These are phyloP conservation scores for Ceratocystis ficicola DNA, from an alignment of 2,329 filamentous ascomycete genomes.

Conservation along the genomic window DNA sequence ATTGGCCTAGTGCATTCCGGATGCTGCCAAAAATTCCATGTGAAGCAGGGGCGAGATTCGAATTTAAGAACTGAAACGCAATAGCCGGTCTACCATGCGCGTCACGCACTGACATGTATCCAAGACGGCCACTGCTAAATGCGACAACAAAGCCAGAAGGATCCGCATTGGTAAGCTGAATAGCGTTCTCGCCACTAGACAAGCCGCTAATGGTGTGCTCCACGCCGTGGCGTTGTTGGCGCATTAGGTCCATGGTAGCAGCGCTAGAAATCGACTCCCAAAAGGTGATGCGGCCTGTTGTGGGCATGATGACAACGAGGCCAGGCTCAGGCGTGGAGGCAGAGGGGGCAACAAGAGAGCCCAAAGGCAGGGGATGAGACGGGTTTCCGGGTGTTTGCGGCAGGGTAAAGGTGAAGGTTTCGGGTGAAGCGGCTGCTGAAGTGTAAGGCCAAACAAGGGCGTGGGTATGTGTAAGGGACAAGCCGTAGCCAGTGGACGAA, in stretches of 20 bases:
- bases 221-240: constrained; percentile 67
- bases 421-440: constrained; percentile 52
- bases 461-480: constrained; percentile 67
- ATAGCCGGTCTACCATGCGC: constrained; percentile 74
- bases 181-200: constrained; percentile 64
- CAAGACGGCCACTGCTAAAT: constrained; percentile 74
- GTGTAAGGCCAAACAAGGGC: constrained; percentile 88
- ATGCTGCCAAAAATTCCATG: constrained; percentile 71
- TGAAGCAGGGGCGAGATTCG: constrained; percentile 41
- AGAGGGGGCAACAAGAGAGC: constrained; percentile 67
- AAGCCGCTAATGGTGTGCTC: constrained; percentile 63
- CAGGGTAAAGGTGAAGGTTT: constrained; percentile 69
- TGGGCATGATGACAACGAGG: constrained; percentile 73
- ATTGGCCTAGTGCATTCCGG: constrained; percentile 59
- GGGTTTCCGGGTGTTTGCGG: constrained; percentile 57
- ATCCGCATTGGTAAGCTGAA: constrained; percentile 70
- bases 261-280: constrained; percentile 93
- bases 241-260: constrained; percentile 69
- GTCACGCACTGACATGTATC: constrained; percentile 77
- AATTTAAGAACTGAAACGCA: constrained; percentile 62
- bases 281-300: constrained; percentile 74
- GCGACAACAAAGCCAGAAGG: constrained; percentile 73
- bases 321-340: constrained; percentile 71
- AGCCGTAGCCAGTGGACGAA: constrained; percentile 57
- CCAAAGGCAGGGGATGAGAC: constrained; percentile 65